phyloP scores from a whole-genome alignment of 2,329 filamentous ascomycete species.

The Trichophyton verrucosum region DNA sequence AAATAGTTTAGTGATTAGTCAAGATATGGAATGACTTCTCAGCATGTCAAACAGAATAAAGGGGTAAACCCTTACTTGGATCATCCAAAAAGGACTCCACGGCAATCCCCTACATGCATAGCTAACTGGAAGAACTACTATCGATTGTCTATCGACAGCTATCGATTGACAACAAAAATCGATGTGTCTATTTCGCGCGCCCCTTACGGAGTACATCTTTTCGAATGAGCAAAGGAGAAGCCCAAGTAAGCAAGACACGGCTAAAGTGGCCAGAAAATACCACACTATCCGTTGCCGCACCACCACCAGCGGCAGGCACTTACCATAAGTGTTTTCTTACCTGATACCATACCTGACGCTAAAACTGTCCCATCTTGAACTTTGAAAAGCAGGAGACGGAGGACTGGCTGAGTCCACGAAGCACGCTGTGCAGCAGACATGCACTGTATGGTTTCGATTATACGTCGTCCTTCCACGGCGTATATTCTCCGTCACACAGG shows the following conservation, averaged over 20 bases:
- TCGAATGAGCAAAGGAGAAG: background rate
- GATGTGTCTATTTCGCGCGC: background rate
- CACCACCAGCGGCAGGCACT: background rate
- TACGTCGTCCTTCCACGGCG: background rate
- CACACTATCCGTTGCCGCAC: background rate
- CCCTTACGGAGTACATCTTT: background rate
- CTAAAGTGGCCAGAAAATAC: background rate
- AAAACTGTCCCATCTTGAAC: background rate
- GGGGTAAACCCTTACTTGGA: constrained; percentile 1
- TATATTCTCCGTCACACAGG: constrained; percentile 1
- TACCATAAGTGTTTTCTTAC: background rate
- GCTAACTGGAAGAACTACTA: background rate
- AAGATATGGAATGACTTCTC: background rate
- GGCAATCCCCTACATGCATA: background rate
- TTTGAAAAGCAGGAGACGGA: background rate
- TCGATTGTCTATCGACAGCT: background rate
- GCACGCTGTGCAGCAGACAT: background rate
- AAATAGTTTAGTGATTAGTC: background rate
- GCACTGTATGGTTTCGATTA: background rate
- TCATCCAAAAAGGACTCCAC: background rate
- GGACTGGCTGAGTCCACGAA: background rate
- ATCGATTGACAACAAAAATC: background rate
- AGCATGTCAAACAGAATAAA: background rate
- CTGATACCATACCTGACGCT: background rate
- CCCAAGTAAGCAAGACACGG: background rate